Evolutionary conservation across 768 basidiomycete genomes (phyloP).

Genomic region (Lentinula sp.): DNA sequence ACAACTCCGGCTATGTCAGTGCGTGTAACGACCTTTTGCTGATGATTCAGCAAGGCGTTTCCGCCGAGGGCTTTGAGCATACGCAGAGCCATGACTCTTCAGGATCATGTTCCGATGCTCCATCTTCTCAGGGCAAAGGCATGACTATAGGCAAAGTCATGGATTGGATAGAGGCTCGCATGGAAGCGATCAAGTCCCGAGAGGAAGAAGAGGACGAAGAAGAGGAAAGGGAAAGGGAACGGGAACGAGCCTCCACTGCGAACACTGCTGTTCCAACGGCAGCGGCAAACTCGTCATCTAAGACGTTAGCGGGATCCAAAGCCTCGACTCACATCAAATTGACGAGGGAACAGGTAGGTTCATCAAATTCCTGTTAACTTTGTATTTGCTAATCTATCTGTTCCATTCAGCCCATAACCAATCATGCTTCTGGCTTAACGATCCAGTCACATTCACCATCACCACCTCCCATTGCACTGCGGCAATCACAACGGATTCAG

Average conservation of each 20-base stretch:
- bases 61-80: conserved; percentile 43
- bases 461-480: conserved; percentile 23
- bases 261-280: neutral
- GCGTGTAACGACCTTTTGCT: conserved; percentile 76
- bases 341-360: conserved; percentile 17
- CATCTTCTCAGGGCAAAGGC: conserved; percentile 35
- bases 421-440: conserved; percentile 7
- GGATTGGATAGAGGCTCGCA: conserved; percentile 80
- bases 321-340: neutral
- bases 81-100: conserved; percentile 29
- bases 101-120: conserved; percentile 15
- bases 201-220: conserved; percentile 85
- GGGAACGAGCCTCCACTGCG: conserved; percentile 27
- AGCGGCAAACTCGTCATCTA: neutral
- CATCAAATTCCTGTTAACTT: conserved; percentile 8
- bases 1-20: conserved; percentile 73
- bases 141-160: conserved; percentile 76
- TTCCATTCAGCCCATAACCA: conserved; percentile 18
- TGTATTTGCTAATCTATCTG: conserved; percentile 3
- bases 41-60: conserved; percentile 82
- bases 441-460: conserved; percentile 19
- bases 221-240: conserved; percentile 59
- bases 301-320: neutral
- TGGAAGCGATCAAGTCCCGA: conserved; percentile 67
- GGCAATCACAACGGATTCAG: conserved; percentile 18